Evolutionary conservation across 73 alveolate genomes (phyloP), one percentile per base, ranked within the genome.

Genomic region (Symbiodinium natans): DNA sequence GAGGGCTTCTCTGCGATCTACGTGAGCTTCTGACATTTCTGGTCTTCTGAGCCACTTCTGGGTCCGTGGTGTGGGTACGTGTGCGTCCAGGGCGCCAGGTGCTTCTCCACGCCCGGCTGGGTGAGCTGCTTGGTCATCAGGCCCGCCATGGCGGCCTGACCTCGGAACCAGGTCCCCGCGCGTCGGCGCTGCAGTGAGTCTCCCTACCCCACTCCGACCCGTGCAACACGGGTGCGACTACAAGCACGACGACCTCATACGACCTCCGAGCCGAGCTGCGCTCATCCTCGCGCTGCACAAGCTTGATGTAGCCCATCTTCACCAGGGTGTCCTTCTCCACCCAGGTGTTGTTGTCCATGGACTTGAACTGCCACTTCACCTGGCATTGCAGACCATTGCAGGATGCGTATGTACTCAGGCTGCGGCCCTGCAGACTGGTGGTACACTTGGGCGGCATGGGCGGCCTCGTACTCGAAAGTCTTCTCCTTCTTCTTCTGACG

Each of bases 311-410:
- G 90, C 98, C 98, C 98, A 92, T 92, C 98, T 92, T 92, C 82
- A 92, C 82, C 80, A 92, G 25, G 90, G 31, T 74, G 54, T 92
- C 95, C 98, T 92, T 92, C 98, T 92, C 98, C 82, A 92, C 98
- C 98, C 98, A 92, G 59, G 90, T 33, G 98, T 92, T 92, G 43
- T 29, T 5, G 59, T 92, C 98, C 87, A 92, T 92, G 92, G 92
- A 36, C 98, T 92, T 92, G 93, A 75, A 75, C 98, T 92, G 98
- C 98, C 98, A 92, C 93, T 92, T 75, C 74, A 92, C 92, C 98
- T 82, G 46, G 68, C 68, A 52, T n/a, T n/a, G n/a, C n/a, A n/a
- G n/a, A n/a, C n/a, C n/a, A n/a, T n/a, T n/a, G n/a, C n/a, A n/a
- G n/a, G n/a, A n/a, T n/a, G n/a, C n/a, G n/a, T 11, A 43, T 5